Conservation (phyloP, 2,329 filamentous ascomycete genomes). For the Periconia sp. region DNA sequence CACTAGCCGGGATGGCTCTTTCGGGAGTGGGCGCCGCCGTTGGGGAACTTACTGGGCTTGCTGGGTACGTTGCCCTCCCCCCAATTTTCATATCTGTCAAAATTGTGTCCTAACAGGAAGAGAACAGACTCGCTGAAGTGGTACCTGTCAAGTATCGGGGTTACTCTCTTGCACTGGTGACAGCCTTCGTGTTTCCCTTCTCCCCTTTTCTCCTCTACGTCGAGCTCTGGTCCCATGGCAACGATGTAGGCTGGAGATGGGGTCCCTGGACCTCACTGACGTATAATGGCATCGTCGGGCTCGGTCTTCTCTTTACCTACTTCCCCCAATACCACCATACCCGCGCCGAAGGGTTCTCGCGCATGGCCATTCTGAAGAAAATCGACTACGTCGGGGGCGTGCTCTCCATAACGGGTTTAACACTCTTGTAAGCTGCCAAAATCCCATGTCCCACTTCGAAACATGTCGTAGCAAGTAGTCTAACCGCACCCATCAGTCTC, state of each 20-base stretch:
- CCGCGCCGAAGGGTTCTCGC: slow-evolving; percentile 35
- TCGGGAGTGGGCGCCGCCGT: slow-evolving; percentile 38
- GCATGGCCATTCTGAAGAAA: slow-evolving; percentile 29
- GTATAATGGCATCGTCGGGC: slow-evolving; percentile 32
- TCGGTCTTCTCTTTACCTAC: slow-evolving; percentile 35
- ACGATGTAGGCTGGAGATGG: slow-evolving; percentile 34
- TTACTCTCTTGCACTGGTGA: slow-evolving; percentile 35
- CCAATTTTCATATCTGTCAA: neutral
- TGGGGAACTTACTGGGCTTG: slow-evolving; percentile 38
- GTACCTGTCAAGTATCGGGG: slow-evolving; percentile 38
- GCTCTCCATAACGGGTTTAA: slow-evolving; percentile 34
- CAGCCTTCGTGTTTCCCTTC: slow-evolving; percentile 39
- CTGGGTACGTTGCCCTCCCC: slow-evolving; percentile 25
- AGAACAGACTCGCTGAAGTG: slow-evolving; percentile 32
- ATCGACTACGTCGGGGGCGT: slow-evolving; percentile 36
- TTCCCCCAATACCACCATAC: slow-evolving; percentile 32
- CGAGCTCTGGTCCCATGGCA: slow-evolving; percentile 30
- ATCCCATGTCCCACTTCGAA: neutral
- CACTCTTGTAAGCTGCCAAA: slow-evolving; percentile 31
- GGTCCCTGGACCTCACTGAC: slow-evolving; percentile 39
- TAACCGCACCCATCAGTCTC: slow-evolving; percentile 23
- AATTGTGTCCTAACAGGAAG: neutral
- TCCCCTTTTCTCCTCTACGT: slow-evolving; percentile 36
- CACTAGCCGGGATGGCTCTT: slow-evolving; percentile 37
- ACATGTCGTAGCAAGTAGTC: neutral